Conservation (phyloP, 345 rosid genomes). For the Firmiana major region DNA sequence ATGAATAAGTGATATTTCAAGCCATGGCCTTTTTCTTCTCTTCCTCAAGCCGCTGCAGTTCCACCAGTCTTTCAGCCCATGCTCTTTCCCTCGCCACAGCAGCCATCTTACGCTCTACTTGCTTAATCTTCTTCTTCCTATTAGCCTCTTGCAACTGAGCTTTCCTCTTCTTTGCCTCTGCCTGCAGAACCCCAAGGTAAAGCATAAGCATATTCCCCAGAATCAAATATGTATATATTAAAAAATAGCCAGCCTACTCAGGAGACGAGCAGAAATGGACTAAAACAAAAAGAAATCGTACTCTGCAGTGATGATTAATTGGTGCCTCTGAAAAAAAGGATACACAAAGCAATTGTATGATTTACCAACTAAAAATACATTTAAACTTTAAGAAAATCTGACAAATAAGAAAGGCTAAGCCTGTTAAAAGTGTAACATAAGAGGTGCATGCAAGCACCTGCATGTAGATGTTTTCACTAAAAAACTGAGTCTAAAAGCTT, state of each 20-base stretch:
- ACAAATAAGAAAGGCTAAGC: neutral
- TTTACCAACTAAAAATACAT: neutral
- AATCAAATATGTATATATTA: neutral
- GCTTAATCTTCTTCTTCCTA: constrained; percentile 56
- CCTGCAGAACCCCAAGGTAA: constrained; percentile 34
- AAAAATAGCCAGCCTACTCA: neutral
- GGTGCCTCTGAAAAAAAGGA: neutral
- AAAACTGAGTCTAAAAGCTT: neutral
- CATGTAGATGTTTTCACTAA: neutral
- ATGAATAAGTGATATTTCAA: constrained; percentile 19
- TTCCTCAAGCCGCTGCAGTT: constrained; percentile 71
- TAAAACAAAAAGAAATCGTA: neutral
- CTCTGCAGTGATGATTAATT: neutral
- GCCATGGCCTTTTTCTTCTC: constrained; percentile 66
- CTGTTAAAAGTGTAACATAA: neutral
- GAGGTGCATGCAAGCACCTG: neutral
- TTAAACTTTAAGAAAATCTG: neutral
- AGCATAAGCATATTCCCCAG: neutral
- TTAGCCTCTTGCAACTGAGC: constrained; percentile 79
- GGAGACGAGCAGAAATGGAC: neutral
- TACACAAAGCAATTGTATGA: neutral
- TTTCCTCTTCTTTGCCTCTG: constrained; percentile 93
- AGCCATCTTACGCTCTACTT: constrained; percentile 76
- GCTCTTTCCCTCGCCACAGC: constrained; percentile 88
- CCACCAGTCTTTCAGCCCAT: constrained; percentile 72